Conservation (phyloP, 2,329 filamentous ascomycete species). For the Pseudogymnoascus sp. region DNA sequence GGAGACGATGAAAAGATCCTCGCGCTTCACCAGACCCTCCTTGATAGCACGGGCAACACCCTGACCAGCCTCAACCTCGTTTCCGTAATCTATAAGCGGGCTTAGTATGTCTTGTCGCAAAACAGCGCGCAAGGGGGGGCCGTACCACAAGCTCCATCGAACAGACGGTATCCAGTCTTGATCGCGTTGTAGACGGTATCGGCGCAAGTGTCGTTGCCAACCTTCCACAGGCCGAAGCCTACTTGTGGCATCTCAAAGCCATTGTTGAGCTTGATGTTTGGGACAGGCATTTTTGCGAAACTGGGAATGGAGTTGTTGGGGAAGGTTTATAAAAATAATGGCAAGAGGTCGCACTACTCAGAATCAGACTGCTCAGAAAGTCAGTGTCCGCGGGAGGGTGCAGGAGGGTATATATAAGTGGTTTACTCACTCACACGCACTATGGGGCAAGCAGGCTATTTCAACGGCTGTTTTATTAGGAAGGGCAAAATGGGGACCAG, state of each 20-base stretch:
- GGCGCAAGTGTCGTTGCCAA: conserved; percentile 53
- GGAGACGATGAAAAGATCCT: conserved; percentile 85
- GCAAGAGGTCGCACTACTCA: background rate
- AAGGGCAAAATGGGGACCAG: background rate
- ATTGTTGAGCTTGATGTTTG: conserved; percentile 39
- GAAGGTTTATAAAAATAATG: background rate
- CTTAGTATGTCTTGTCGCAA: conserved; percentile 5
- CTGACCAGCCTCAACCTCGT: conserved; percentile 70
- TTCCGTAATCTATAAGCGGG: conserved; percentile 61
- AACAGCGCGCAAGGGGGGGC: conserved; percentile 1
- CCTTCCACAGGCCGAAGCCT: conserved; percentile 64
- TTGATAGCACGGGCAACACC: conserved; percentile 72
- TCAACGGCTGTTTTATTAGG: background rate
- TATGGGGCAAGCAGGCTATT: conserved; percentile 8
- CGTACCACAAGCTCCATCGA: conserved; percentile 52
- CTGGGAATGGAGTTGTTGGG: background rate
- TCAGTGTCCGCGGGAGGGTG: background rate
- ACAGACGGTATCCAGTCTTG: conserved; percentile 52
- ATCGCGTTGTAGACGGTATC: conserved; percentile 61
- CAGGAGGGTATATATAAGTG: conserved; percentile 7
- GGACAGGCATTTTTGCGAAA: conserved; percentile 25
- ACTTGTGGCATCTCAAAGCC: conserved; percentile 51
- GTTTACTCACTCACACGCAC: background rate
- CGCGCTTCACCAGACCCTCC: conserved; percentile 72
- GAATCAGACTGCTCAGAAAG: background rate